phyloP scores from a whole-genome alignment of 2,329 filamentous ascomycete genomes.

The Ophiocordyceps camponoti-leonardi region DNA sequence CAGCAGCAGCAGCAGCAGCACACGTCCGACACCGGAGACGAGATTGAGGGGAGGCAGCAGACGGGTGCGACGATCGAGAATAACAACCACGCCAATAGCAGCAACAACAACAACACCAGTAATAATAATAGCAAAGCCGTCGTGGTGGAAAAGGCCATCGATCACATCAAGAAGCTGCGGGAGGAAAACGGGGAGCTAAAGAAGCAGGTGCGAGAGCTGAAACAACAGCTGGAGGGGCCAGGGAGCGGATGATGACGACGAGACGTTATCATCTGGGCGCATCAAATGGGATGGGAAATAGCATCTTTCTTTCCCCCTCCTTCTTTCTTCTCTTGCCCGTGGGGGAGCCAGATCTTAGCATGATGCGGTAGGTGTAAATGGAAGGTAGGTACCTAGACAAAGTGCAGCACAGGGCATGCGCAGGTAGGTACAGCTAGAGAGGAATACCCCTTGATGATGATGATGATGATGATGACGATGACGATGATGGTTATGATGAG shows the following conservation, averaged over 20 bases:
- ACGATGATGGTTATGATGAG: too few relatives aligned
- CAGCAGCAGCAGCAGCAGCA: constrained; percentile 16
- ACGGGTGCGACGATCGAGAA: not conserved
- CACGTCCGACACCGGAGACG: constrained; percentile 20
- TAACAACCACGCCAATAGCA: constrained; percentile 21
- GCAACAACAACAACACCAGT: constrained; percentile 8
- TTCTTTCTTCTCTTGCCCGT: too few relatives aligned
- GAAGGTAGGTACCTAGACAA: too few relatives aligned
- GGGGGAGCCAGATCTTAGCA: too few relatives aligned
- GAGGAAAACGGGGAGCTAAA: constrained; percentile 54
- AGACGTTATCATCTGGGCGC: too few relatives aligned
- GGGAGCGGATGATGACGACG: not conserved
- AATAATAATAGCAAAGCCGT: constrained; percentile 80
- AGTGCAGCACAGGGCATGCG: too few relatives aligned
- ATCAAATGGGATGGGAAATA: too few relatives aligned
- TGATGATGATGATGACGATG: constrained; percentile 10
- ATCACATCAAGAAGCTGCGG: constrained; percentile 80
- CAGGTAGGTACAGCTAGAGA: not conserved
- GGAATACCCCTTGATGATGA: not conserved
- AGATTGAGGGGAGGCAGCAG: constrained; percentile 25
- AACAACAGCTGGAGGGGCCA: constrained; percentile 12
- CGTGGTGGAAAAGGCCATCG: constrained; percentile 92
- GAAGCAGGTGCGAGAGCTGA: constrained; percentile 30
- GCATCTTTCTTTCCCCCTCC: too few relatives aligned
- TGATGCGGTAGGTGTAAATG: too few relatives aligned